A percentile compares a stretch with the other conserved stretches of the same genome.
Evolutionary conservation across 2,329 filamentous ascomycete genomes (phyloP).

Genomic region (Alternaria ventricosa): DNA sequence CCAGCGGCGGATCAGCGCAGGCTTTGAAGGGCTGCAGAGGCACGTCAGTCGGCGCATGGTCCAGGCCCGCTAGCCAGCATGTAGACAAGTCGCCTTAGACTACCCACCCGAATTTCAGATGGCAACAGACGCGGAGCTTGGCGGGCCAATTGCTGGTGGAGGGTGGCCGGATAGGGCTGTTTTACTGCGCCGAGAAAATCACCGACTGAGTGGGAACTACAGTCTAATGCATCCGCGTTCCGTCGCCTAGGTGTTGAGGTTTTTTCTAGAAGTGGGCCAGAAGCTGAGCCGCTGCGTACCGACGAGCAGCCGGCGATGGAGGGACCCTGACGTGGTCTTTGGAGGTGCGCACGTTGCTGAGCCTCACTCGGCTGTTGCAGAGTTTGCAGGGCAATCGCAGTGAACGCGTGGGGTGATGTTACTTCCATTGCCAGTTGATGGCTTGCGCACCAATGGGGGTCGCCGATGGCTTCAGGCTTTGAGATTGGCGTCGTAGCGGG

Average conservation of each 20-base stretch:
- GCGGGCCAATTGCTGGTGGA: slow-evolving; percentile 18
- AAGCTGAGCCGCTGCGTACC: slow-evolving; percentile 3
- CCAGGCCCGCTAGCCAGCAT: slow-evolving; percentile 30
- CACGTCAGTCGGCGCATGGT: slow-evolving; percentile 34
- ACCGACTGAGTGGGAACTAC: slow-evolving; percentile 18
- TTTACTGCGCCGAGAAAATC: slow-evolving; percentile 19
- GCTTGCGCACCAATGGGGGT: slow-evolving; percentile 20
- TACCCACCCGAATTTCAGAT: slow-evolving; percentile 30
- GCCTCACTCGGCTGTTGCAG: background rate
- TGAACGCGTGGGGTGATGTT: slow-evolving; percentile 13
- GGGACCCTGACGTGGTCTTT: background rate
- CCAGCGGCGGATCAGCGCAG: slow-evolving; percentile 25
- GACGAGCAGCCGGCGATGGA: slow-evolving; percentile 3
- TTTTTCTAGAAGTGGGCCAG: slow-evolving; percentile 24
- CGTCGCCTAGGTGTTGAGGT: slow-evolving; percentile 11
- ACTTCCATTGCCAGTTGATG: background rate
- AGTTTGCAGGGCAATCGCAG: background rate
- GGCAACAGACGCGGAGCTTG: slow-evolving; percentile 24
- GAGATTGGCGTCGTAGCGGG: slow-evolving; percentile 1
- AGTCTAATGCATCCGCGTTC: slow-evolving; percentile 6
- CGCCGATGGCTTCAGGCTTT: slow-evolving; percentile 8
- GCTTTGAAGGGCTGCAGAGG: slow-evolving; percentile 37
- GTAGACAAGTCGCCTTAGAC: slow-evolving; percentile 17
- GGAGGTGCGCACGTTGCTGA: background rate
- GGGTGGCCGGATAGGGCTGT: slow-evolving; percentile 17